These are phyloP conservation scores for Colletotrichum karsti DNA, from an alignment of 2,329 filamentous ascomycete genomes.

Conservation along the genomic window DNA sequence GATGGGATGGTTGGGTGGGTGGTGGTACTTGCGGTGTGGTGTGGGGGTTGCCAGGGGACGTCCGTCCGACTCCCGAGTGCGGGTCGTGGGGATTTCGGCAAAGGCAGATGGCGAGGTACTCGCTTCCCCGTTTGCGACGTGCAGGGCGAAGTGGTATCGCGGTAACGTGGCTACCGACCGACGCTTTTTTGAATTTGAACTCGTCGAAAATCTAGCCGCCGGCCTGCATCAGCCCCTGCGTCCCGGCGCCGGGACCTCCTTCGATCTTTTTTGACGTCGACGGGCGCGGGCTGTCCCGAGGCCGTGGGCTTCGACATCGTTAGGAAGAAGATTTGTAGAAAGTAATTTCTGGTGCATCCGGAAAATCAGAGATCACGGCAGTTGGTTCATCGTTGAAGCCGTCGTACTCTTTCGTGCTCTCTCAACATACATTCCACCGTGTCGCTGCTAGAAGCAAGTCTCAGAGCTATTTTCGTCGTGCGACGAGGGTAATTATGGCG, in stretches of 20 bases:
- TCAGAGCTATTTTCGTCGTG: constrained; percentile 3
- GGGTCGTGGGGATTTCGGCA: not conserved
- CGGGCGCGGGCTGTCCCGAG: not conserved
- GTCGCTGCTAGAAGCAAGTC: not conserved
- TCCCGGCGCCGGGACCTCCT: not conserved
- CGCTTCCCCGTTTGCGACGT: not conserved
- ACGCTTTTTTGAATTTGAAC: not conserved
- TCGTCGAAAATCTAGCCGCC: not conserved
- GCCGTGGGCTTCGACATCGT: not conserved
- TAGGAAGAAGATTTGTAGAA: not conserved
- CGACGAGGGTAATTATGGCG: not conserved
- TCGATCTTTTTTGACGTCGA: not conserved
- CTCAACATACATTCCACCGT: not conserved
- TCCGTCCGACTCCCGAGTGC: not conserved
- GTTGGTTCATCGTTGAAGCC: not conserved
- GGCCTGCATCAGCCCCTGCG: not conserved
- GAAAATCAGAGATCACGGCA: too few species aligned
- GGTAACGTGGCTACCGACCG: not conserved
- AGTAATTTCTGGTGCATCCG: constrained; percentile 8
- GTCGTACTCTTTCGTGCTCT: too few species aligned
- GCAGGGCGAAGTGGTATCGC: not conserved
- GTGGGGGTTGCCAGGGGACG: constrained; percentile 18
- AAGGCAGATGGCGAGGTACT: constrained; percentile 2
- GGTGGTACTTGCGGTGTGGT: constrained; percentile 10
- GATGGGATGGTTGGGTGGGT: too few species aligned